A percentile compares a stretch with the other conserved stretches of the same genome.
These are phyloP conservation scores for Caloboletus inedulis DNA, from an alignment of 1,284 basidiomycete genomes.

Conservation along the genomic window DNA sequence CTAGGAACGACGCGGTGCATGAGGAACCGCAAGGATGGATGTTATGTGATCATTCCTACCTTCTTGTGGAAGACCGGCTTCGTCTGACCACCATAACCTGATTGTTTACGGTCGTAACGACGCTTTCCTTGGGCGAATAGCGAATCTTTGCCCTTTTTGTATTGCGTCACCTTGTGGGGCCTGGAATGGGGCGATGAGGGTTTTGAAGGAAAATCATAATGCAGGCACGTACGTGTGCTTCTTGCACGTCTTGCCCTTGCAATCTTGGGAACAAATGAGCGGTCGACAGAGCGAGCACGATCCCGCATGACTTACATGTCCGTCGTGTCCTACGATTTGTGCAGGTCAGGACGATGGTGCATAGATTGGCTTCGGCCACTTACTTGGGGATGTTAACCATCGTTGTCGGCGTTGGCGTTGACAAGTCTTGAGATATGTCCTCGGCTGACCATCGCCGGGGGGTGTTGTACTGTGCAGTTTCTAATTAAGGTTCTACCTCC, in stretches of 20 bases:
- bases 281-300: constrained; percentile 6
- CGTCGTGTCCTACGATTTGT: constrained; percentile 63
- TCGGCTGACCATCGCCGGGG: constrained; percentile 26
- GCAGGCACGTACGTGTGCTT: constrained; percentile 86
- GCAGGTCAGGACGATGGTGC: constrained; percentile 5
- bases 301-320: constrained; percentile 61
- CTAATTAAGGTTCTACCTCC: constrained; percentile 19
- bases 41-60: constrained; percentile 37
- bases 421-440: constrained; percentile 13
- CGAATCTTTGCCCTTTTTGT: constrained; percentile 99
- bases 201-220: background rate
- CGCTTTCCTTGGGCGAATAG: constrained; percentile 98
- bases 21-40: background rate
- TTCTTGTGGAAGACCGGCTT: constrained; percentile 99
- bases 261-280: constrained; percentile 53
- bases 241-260: constrained; percentile 98
- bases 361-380: constrained; percentile 31
- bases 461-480: constrained; percentile 30
- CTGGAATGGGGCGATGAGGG: constrained; percentile 37
- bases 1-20: constrained; percentile 36
- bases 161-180: constrained; percentile 95
- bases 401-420: constrained; percentile 39
- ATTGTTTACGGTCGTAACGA: constrained; percentile 99
- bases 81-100: constrained; percentile 99
- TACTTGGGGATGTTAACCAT: constrained; percentile 93